These are phyloP conservation scores for Mycena crocata DNA, from an alignment of 768 basidiomycete genomes.

Conservation along the genomic window DNA sequence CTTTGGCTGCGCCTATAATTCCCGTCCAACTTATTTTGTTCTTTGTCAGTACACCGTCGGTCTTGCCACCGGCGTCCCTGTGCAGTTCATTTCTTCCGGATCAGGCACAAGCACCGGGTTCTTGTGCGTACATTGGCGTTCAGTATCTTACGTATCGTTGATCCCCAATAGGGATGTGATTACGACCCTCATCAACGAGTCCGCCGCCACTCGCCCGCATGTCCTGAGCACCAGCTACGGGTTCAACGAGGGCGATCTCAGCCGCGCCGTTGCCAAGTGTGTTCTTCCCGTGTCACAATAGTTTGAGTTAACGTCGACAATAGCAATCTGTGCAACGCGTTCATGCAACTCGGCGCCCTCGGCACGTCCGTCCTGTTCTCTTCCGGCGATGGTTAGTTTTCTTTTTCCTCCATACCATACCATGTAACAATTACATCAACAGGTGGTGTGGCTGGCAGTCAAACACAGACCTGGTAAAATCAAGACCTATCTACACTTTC, in stretches of 20 bases:
- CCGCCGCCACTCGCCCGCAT: slow-evolving; percentile 52
- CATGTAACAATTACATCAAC: slow-evolving; percentile 41
- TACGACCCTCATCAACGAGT: slow-evolving; percentile 30
- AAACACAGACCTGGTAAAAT: background rate
- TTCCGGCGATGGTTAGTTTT: background rate
- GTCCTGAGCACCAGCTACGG: slow-evolving; percentile 37
- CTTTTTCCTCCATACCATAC: background rate
- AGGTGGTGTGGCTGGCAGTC: slow-evolving; percentile 4
- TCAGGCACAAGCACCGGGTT: slow-evolving; percentile 36
- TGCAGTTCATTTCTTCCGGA: slow-evolving; percentile 47
- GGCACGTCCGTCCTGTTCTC: slow-evolving; percentile 27
- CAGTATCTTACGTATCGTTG: background rate
- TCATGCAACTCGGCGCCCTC: slow-evolving; percentile 42
- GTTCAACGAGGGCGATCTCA: slow-evolving; percentile 48
- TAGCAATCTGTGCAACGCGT: slow-evolving; percentile 38
- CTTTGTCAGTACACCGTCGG: slow-evolving; percentile 49
- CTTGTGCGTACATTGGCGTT: background rate
- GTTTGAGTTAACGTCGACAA: background rate
- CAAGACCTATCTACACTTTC: background rate
- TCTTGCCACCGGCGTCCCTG: slow-evolving; percentile 45
- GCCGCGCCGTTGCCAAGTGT: background rate
- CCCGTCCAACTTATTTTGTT: slow-evolving; percentile 26
- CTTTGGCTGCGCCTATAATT: background rate
- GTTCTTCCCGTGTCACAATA: background rate
- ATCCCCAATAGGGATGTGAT: slow-evolving; percentile 42